phyloP scores from a whole-genome alignment of 495 filamentous ascomycete genomes.

The Penicillium dipodomyicola region DNA sequence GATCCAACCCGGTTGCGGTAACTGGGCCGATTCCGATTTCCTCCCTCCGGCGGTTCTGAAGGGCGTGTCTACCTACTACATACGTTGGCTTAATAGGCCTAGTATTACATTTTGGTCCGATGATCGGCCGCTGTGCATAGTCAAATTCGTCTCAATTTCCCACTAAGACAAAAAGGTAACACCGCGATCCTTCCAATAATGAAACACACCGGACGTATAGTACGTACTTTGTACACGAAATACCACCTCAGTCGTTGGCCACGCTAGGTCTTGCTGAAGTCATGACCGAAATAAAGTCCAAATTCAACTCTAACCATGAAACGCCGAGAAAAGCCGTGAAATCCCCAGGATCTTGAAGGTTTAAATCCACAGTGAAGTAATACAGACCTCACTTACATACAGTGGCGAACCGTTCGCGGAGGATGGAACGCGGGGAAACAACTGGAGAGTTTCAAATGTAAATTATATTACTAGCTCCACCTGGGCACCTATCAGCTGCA shows the following conservation, averaged over 20 bases:
- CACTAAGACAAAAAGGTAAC: background rate
- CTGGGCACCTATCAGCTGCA: background rate
- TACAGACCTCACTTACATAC: background rate
- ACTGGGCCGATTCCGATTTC: background rate
- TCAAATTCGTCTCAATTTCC: background rate
- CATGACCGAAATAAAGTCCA: background rate
- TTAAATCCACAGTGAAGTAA: constrained; percentile 3
- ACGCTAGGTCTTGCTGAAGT: background rate
- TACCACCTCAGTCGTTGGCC: background rate
- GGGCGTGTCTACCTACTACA: background rate
- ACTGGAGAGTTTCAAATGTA: background rate
- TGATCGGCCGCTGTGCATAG: constrained; percentile 3
- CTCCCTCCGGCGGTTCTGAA: background rate
- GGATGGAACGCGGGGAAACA: constrained; percentile 7
- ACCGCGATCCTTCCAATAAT: background rate
- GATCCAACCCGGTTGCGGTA: constrained; percentile 1
- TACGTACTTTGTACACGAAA: too few species aligned
- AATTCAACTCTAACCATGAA: background rate
- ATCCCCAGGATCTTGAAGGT: background rate
- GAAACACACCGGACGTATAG: background rate
- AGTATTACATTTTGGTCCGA: background rate
- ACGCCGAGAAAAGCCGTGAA: background rate
- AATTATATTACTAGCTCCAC: background rate
- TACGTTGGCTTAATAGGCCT: background rate
- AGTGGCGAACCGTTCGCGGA: constrained; percentile 14